Percentiles rank a stretch among this genome's conserved stretches.
phyloP scores from a whole-genome alignment of 176 grass and related monocot genomes.

The Guadua angustifolia region DNA sequence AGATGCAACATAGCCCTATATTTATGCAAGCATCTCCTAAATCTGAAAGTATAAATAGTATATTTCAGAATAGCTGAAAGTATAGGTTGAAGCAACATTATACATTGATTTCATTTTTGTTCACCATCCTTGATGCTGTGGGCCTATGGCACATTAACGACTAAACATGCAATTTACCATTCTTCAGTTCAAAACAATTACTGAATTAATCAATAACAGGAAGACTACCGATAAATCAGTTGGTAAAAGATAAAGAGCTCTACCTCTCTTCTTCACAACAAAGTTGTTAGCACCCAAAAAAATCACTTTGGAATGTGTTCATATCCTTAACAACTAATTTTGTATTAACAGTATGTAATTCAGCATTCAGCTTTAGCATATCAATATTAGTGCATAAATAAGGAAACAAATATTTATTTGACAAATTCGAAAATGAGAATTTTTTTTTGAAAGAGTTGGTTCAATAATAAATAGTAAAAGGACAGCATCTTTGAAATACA shows the following conservation, averaged over 20 bases:
- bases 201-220: conserved; percentile 7
- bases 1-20: no score
- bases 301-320: neutral
- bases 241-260: neutral
- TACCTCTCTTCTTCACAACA: neutral
- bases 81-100: conserved; percentile 42
- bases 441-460: neutral
- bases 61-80: no score
- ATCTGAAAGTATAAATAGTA: no score
- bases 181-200: neutral
- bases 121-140: neutral
- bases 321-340: conserved; percentile 1
- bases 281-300: neutral
- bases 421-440: neutral
- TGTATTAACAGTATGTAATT: neutral
- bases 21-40: no score
- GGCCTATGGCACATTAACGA: neutral
- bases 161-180: neutral
- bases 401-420: neutral
- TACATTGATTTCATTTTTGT: neutral
- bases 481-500: neutral
- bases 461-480: neutral
- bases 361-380: neutral
- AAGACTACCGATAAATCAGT: conserved; percentile 20
- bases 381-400: conserved; percentile 3